Base-by-base conservation (phyloP, 1,284 basidiomycete genomes). In the Pseudozyma thailandica region DNA sequence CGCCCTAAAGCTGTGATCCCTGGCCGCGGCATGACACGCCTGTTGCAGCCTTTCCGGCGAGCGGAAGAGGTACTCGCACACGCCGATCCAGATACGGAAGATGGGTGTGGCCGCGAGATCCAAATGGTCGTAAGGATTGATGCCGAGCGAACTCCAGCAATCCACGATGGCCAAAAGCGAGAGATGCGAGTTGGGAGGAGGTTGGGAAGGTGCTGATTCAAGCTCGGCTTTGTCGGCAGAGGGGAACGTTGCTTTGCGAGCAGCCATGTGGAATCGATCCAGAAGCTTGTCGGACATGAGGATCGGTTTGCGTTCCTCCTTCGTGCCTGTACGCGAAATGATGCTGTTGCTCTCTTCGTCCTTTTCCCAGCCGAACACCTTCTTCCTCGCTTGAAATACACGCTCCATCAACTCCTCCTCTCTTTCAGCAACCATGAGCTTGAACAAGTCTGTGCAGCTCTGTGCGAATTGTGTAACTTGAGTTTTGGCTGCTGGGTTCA, bases 151-250 rank as follows among this genome's bases (percentile, higher is more conserved):
- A 10, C 92, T 90, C 96, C 95, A 98, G 81, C 93, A 96, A 84
- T 98, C 96, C 30, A 98, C 96, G 92, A 98, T 98, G 16, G 94
- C 94, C 42, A 98, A 88, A n/a, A 98, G 86, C 9, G 93, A 91
- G 51, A 98, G 88, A 83, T 98, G 96, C 12, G 93, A 96, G 83
- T 98, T 98, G 30, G 88, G 88, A 7, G 83, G 79, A 10, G 64
- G 49, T 18, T 61, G 38, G 3, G 50, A 20, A 7, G 46, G 31
- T 9, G 50, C 30, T n/a, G 52, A 30, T 15, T 50, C 53, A 15
- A 26, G 50, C n/a, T 66, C 50, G 39, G 73, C 74, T 2, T 57
- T 20, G 2, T 50, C 57, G 20, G 43, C 31, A 25, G 33, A 25
- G 6, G 57, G 30, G 2, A 59, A 51, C 30, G 50, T 56, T 27